Percentiles rank a stretch among this genome's conserved stretches.
Evolutionary conservation across 208 protist species (phyloP).

Genomic region (Porcisia deanei): DNA sequence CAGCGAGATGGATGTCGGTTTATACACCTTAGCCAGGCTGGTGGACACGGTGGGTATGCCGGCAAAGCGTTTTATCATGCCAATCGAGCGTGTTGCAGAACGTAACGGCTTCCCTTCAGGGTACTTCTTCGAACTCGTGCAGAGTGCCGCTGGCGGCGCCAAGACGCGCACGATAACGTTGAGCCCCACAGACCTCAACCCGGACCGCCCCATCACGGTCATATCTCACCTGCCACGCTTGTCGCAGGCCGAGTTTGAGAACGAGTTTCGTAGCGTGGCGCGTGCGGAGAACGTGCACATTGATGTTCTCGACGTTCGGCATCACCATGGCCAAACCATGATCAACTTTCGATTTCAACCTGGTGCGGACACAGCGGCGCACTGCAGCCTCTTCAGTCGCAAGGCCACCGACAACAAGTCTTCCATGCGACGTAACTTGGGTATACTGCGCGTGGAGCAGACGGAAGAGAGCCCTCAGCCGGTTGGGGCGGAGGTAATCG

Average conservation of each 20-base stretch:
- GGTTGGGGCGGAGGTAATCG: slow-evolving; percentile 54
- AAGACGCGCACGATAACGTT: slow-evolving; percentile 43
- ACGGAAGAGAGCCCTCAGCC: slow-evolving; percentile 38
- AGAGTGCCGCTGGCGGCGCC: slow-evolving; percentile 48
- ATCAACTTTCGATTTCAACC: slow-evolving; percentile 73
- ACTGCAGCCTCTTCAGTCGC: slow-evolving; percentile 76
- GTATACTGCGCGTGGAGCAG: slow-evolving; percentile 84
- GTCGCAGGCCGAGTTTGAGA: slow-evolving; percentile 76
- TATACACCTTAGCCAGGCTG: slow-evolving; percentile 74
- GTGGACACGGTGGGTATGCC: slow-evolving; percentile 73
- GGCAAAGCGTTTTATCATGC: slow-evolving; percentile 75
- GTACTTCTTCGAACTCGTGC: slow-evolving; percentile 71
- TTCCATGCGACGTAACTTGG: slow-evolving; percentile 76
- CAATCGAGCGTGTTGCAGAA: slow-evolving; percentile 67
- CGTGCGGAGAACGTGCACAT: slow-evolving; percentile 50
- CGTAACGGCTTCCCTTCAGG: slow-evolving; percentile 64
- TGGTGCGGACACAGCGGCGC: slow-evolving; percentile 45
- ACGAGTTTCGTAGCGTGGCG: slow-evolving; percentile 67
- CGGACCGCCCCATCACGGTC: slow-evolving; percentile 68
- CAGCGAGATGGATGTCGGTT: slow-evolving; percentile 80
- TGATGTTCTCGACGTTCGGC: slow-evolving; percentile 59
- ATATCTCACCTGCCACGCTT: slow-evolving; percentile 75
- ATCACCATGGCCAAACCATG: slow-evolving; percentile 72
- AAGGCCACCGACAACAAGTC: slow-evolving; percentile 84
- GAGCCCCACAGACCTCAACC: slow-evolving; percentile 56